These are phyloP conservation scores for Starmerella bacillaris DNA, from an alignment of 805 yeast genomes.

Conservation along the genomic window DNA sequence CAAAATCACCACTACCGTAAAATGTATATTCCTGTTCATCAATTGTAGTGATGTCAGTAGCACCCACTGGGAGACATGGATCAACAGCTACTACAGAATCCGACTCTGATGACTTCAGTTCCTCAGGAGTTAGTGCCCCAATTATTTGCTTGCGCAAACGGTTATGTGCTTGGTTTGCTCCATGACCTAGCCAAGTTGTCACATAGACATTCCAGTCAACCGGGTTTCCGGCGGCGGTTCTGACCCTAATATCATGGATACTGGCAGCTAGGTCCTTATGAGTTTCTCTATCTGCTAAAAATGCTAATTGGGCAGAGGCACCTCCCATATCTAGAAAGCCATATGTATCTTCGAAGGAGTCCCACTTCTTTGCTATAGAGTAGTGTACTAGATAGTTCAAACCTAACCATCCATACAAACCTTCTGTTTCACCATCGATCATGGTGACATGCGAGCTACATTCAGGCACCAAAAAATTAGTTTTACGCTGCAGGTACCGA, in stretches of 20 bases:
- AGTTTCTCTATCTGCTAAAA: constrained; percentile 45
- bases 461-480: constrained; percentile 36
- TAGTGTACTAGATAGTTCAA: constrained; percentile 52
- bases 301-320: constrained; percentile 90
- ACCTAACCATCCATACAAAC: constrained; percentile 89
- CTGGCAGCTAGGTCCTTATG: neutral
- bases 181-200: constrained; percentile 93
- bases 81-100: constrained; percentile 27
- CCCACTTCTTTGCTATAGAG: constrained; percentile 28
- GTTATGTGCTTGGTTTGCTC: constrained; percentile 81
- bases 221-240: constrained; percentile 49
- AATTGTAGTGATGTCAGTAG: constrained; percentile 7
- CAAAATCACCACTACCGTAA: constrained; percentile 64
- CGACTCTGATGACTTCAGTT: too few relatives aligned
- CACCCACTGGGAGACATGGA: constrained; percentile 67
- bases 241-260: constrained; percentile 43
- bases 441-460: constrained; percentile 63
- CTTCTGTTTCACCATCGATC: constrained; percentile 90
- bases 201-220: constrained; percentile 79
- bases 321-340: constrained; percentile 99
- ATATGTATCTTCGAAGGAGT: constrained; percentile 27
- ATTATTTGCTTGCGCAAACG: constrained; percentile 39
- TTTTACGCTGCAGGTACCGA: constrained; percentile 31
- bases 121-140: constrained; percentile 3
- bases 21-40: constrained; percentile 24